Base-by-base conservation (phyloP, 163 green algal species). In the Volvox carteri region DNA sequence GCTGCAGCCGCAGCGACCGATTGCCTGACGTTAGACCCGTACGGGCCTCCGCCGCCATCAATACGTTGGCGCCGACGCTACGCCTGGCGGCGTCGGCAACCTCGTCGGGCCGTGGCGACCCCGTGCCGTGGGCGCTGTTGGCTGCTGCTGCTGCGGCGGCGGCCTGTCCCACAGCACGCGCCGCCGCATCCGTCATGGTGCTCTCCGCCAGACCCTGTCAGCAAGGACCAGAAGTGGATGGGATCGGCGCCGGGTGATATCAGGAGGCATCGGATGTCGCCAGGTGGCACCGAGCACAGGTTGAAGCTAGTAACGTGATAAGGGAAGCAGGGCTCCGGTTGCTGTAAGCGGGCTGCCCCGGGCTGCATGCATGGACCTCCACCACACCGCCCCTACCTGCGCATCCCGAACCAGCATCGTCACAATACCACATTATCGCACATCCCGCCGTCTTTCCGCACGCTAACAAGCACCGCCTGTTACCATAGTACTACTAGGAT, bases 201-300 rank as follows among this genome's bases (percentile, higher is more conserved):
- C 3, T 83, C 16, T 46, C 5, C 4, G 83, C 83, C 35, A 88
- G 68, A 37, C 83, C 83, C 68, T 88, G 65, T n/a, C n/a, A n/a
- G n/a, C n/a, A n/a, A n/a, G n/a, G n/a, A n/a, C n/a, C n/a, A 54
- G 68, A 18, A 77, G 7, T 9, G 35, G 33, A 52, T 35, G 4
- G 68, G 35, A 16, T 41, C 30, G 30, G 65, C 19, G 65, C 65
- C 16, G 30, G 65, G n/a, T n/a, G n/a, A n/a, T n/a, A n/a, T n/a
- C n/a, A n/a, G n/a, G n/a, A n/a, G n/a, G n/a, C n/a, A n/a, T n/a
- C n/a, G n/a, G n/a, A n/a, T n/a, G n/a, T n/a, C n/a, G n/a, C n/a
- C n/a, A n/a, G n/a, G n/a, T n/a, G n/a, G n/a, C n/a, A n/a, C n/a
- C n/a, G n/a, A n/a, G n/a, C n/a, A n/a, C n/a, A n/a, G n/a, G n/a